Conservation (phyloP, 768 basidiomycete genomes). For the Lyophyllum atratum region DNA sequence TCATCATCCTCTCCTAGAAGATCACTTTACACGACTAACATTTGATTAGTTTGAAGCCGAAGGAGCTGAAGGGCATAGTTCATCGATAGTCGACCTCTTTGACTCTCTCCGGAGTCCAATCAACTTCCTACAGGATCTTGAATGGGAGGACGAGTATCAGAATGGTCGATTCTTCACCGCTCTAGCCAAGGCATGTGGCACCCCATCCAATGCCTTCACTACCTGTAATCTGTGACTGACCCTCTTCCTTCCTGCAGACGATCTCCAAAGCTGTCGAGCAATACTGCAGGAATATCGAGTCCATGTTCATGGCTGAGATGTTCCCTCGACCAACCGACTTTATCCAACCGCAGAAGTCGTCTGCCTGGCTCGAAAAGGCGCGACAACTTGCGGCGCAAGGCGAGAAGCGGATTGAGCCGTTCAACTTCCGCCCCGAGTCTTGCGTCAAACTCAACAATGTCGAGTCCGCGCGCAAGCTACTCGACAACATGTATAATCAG, state of each 20-base stretch:
- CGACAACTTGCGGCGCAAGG: conserved; percentile 71
- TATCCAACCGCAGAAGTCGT: conserved; percentile 82
- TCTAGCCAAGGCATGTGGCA: conserved; percentile 71
- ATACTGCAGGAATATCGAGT: conserved; percentile 86
- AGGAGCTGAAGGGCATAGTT: conserved; percentile 81
- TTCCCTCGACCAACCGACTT: conserved; percentile 81
- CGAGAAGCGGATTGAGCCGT: conserved; percentile 93
- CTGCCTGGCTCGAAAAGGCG: conserved; percentile 87
- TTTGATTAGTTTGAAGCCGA: conserved; percentile 70
- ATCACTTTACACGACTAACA: conserved; percentile 3
- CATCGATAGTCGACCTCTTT: conserved; percentile 97
- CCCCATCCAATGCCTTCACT: background rate
- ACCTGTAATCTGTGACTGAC: background rate
- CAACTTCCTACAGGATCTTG: conserved; percentile 81
- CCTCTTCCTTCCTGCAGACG: conserved; percentile 49
- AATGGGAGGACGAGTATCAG: conserved; percentile 92
- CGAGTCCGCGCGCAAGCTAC: conserved; percentile 83
- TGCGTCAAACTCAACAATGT: conserved; percentile 99
- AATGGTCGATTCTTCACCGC: conserved; percentile 89
- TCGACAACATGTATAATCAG: conserved; percentile 93
- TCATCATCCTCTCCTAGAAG: background rate
- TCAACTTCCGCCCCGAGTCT: conserved; percentile 91
- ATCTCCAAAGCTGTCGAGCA: conserved; percentile 90
- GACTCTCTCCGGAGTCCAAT: conserved; percentile 92
- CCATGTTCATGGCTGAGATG: conserved; percentile 94